phyloP scores from a whole-genome alignment of 768 basidiomycete species.

The Pholiota conissans region DNA sequence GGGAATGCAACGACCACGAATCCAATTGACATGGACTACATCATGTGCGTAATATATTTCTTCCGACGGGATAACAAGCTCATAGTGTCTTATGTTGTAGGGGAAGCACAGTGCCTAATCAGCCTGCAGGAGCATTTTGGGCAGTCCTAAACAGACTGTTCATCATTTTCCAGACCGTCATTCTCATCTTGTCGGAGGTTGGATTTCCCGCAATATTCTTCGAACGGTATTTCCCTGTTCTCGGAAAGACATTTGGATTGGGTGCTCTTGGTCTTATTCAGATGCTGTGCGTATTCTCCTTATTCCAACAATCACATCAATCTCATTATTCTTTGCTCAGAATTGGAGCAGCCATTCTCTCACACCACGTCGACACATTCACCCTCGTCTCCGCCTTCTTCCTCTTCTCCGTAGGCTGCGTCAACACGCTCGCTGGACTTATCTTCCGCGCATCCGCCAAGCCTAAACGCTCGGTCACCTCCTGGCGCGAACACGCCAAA shows the following conservation, averaged over 20 bases:
- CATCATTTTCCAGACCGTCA: conserved; percentile 81
- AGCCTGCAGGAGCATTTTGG: conserved; percentile 91
- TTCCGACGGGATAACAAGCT: not conserved
- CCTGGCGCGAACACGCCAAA: conserved; percentile 60
- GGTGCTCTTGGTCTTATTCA: conserved; percentile 88
- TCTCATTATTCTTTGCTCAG: conserved; percentile 27
- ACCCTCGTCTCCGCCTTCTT: conserved; percentile 91
- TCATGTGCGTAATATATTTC: conserved; percentile 48
- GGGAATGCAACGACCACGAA: conserved; percentile 27
- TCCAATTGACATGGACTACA: conserved; percentile 70
- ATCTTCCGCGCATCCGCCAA: conserved; percentile 68
- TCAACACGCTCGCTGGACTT: conserved; percentile 80
- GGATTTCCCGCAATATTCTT: conserved; percentile 82
- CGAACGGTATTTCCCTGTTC: conserved; percentile 80
- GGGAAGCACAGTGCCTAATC: conserved; percentile 87
- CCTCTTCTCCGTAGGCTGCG: conserved; percentile 87
- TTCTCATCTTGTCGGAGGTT: conserved; percentile 81
- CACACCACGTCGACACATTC: conserved; percentile 83
- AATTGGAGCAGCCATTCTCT: conserved; percentile 70
- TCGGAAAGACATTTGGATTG: conserved; percentile 82
- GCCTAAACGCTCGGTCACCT: conserved; percentile 58
- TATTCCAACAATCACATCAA: not conserved
- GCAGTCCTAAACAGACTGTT: conserved; percentile 85
- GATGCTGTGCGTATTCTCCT: conserved; percentile 58
- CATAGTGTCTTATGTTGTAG: conserved; percentile 22